Base-by-base conservation (phyloP, 2,329 filamentous ascomycete genomes). In the Scytalidium sp. region DNA sequence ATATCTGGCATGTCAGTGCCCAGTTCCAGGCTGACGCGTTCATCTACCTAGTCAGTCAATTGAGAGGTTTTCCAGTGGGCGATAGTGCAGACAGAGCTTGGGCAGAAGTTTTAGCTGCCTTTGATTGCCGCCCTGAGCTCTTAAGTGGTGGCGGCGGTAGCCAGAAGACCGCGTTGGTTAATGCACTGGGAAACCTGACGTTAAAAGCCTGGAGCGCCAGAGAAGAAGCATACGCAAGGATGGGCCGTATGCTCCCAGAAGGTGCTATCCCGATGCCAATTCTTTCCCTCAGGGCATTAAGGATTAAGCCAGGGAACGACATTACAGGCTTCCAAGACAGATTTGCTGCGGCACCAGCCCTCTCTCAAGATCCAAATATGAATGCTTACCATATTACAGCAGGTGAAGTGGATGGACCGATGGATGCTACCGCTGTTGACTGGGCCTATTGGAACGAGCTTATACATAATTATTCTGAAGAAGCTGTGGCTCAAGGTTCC, bases 11-110 rank as follows among this genome's bases (percentile, higher is more conserved):
- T 45, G 59, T 64, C 20, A 58, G 59, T 19, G 55, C 58, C 3
- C 64, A 68, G 47, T 69, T 69, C 46, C 61, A 67, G 49, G 57
- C 67, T 8, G 63, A 66, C 48, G 60, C 64, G 15, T 66, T 67
- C 46, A 67, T 70, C 23, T 67, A 65, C 40, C 43, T 69, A 4
- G 52, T 70, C 19, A 63, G 61, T 32, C 64, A 68, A 21, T 58
- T 70, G 17, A 52, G 61, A 6, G 46, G 60, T 39, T 55, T 61
- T 15, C 50, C 57, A 19, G 46, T 58, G 8, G 62, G 67, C 19
- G 55, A 60, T 8, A 43, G 61, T 36, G 57, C 59, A 21, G 61
- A 65, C 48, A 52, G 62, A 43, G 62, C 63, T 19, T 67, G 66
- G 66, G 47, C 51, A 19, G 55, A 62, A 44, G 56, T 67, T 13